These are phyloP conservation scores for Elaphomyces granulatus DNA, from an alignment of 495 filamentous ascomycete genomes.

Conservation along the genomic window DNA sequence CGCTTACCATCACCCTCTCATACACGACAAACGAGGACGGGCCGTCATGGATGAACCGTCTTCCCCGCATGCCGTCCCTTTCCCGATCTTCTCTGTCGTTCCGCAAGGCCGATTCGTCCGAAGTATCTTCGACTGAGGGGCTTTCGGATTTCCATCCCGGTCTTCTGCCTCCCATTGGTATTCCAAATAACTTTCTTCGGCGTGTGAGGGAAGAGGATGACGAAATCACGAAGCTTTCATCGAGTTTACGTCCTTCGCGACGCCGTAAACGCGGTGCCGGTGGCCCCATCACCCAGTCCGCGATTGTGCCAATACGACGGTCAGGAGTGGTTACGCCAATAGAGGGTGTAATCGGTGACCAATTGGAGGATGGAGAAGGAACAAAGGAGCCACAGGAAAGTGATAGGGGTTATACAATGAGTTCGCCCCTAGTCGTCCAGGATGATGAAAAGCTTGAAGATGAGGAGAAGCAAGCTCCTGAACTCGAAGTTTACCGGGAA, in stretches of 20 bases:
- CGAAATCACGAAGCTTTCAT: slow-evolving; percentile 35
- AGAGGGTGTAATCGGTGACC: slow-evolving; percentile 14
- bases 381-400: too few species aligned
- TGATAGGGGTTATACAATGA: not conserved
- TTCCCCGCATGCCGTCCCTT: slow-evolving; percentile 73
- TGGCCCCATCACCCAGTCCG: slow-evolving; percentile 81
- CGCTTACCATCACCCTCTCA: slow-evolving; percentile 84
- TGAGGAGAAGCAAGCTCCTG: too few species aligned
- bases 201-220: slow-evolving; percentile 46
- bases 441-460: slow-evolving; percentile 16
- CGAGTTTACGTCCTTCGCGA: slow-evolving; percentile 45
- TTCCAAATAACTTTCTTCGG: slow-evolving; percentile 71
- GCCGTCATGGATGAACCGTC: slow-evolving; percentile 83
- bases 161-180: slow-evolving; percentile 58
- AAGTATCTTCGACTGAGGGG: slow-evolving; percentile 45
- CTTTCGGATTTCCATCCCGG: slow-evolving; percentile 58
- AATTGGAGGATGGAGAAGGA: slow-evolving; percentile 21
- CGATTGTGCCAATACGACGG: slow-evolving; percentile 58
- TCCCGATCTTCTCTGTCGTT: slow-evolving; percentile 74
- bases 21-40: slow-evolving; percentile 79
- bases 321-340: slow-evolving; percentile 16
- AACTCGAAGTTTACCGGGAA: slow-evolving; percentile 63
- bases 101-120: slow-evolving; percentile 41
- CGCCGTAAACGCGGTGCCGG: slow-evolving; percentile 66
- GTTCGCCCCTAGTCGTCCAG: not conserved